Conservation (phyloP, 2,329 filamentous ascomycete genomes). For the Curvularia lunata region DNA sequence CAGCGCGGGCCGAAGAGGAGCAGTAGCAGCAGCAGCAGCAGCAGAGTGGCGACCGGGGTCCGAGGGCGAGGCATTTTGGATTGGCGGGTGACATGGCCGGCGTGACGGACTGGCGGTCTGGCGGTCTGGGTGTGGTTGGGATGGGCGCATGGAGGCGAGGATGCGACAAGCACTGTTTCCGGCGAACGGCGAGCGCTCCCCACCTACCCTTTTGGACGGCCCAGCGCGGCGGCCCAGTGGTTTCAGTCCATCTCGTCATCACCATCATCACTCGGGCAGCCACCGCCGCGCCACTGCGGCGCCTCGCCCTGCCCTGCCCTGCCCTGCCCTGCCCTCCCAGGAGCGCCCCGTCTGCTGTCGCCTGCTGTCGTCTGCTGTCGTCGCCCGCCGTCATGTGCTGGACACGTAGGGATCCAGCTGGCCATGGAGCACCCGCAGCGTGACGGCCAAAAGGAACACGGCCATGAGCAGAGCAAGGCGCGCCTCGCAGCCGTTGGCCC, state of each 20-base stretch:
- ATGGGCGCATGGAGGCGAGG: background rate
- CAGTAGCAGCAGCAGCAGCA: too few relatives aligned
- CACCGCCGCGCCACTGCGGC: background rate
- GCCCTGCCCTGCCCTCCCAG: too few relatives aligned
- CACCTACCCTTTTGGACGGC: slow-evolving; percentile 16
- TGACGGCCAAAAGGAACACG: background rate
- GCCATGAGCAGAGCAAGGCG: background rate
- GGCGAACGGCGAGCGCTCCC: slow-evolving; percentile 1
- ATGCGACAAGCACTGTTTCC: background rate
- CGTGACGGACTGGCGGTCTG: slow-evolving; percentile 18
- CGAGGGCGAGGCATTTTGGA: background rate
- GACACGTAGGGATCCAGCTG: background rate
- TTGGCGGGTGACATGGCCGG: slow-evolving; percentile 13
- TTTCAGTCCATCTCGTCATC: background rate
- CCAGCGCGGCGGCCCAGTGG: too few relatives aligned
- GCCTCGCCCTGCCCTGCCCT: too few relatives aligned
- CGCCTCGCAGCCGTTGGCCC: slow-evolving; percentile 13
- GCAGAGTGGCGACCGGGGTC: background rate
- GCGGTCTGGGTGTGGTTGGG: background rate
- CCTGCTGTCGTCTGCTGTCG: background rate
- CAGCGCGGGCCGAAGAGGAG: slow-evolving; percentile 7
- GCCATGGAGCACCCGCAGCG: slow-evolving; percentile 1
- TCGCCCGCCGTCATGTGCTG: background rate
- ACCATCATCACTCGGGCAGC: background rate
- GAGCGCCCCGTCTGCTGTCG: too few relatives aligned